These are phyloP conservation scores for Medakamo hakoo DNA, from an alignment of 139 green algal species.

Conservation along the genomic window DNA sequence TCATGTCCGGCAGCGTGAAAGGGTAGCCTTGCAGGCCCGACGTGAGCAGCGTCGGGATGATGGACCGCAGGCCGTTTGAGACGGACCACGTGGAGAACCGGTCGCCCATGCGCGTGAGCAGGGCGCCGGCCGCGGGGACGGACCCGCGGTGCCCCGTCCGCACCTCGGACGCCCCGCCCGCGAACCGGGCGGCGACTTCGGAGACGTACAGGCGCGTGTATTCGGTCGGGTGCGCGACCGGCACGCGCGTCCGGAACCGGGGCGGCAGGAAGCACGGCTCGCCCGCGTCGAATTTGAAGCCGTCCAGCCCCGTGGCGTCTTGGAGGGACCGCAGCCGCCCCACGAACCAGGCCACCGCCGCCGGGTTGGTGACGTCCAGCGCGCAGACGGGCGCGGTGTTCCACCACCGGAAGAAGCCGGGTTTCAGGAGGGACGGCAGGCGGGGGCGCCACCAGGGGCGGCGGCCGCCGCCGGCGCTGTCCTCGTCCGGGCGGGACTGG, in stretches of 20 bases:
- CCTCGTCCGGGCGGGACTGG: slow-evolving; percentile 5
- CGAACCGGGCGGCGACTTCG: slow-evolving; percentile 25
- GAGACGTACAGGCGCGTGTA: slow-evolving; percentile 43
- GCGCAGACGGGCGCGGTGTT: slow-evolving; percentile 31
- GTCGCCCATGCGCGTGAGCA: slow-evolving; percentile 46
- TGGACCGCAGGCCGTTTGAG: slow-evolving; percentile 32
- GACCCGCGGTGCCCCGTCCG: slow-evolving; percentile 39
- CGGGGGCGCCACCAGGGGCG: neutral
- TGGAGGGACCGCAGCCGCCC: slow-evolving; percentile 25
- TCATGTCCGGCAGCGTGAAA: slow-evolving; percentile 49
- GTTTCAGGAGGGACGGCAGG: neutral
- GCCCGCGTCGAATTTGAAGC: slow-evolving; percentile 57
- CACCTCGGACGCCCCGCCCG: slow-evolving; percentile 28
- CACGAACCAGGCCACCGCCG: slow-evolving; percentile 44
- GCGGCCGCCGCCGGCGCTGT: neutral
- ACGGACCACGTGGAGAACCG: slow-evolving; percentile 37
- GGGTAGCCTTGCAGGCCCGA: slow-evolving; percentile 46
- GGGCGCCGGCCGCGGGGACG: slow-evolving; percentile 18
- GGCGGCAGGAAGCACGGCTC: slow-evolving; percentile 51
- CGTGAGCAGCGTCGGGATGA: slow-evolving; percentile 49
- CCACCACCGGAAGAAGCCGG: slow-evolving; percentile 40
- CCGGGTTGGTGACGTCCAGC: slow-evolving; percentile 49
- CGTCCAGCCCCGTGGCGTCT: slow-evolving; percentile 28
- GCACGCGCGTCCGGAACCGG: slow-evolving; percentile 19
- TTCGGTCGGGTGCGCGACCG: slow-evolving; percentile 27